These are phyloP conservation scores for Penicillium polonicum DNA, from an alignment of 2,329 filamentous ascomycete species.

Conservation along the genomic window DNA sequence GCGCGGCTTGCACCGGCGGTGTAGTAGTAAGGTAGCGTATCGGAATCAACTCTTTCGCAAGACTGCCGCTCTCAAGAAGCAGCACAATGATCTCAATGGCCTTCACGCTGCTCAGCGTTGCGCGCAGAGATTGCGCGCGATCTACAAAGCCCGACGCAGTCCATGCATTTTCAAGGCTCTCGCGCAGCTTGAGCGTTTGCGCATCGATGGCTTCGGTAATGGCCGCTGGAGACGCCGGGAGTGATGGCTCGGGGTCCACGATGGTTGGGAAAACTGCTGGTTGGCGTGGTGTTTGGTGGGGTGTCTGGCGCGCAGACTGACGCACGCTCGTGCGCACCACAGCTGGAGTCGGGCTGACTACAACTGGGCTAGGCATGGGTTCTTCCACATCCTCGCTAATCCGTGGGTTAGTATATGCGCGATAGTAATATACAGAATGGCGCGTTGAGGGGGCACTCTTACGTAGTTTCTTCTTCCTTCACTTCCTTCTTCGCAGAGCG, in stretches of 20 bases:
- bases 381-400: slow-evolving; percentile 4
- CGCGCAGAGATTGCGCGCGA: slow-evolving; percentile 62
- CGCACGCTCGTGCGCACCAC: neutral
- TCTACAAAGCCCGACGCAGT: slow-evolving; percentile 38
- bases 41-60: slow-evolving; percentile 70
- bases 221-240: slow-evolving; percentile 45
- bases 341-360: slow-evolving; percentile 5
- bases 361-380: neutral
- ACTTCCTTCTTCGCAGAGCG: slow-evolving; percentile 33
- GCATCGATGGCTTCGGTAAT: slow-evolving; percentile 72
- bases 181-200: slow-evolving; percentile 45
- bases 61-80: slow-evolving; percentile 66
- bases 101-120: slow-evolving; percentile 66
- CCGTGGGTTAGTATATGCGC: slow-evolving; percentile 13
- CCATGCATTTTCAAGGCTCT: slow-evolving; percentile 37
- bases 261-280: neutral
- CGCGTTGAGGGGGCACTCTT: slow-evolving; percentile 18
- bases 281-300: neutral
- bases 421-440: slow-evolving; percentile 16
- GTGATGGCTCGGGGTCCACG: slow-evolving; percentile 12
- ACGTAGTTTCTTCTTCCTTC: slow-evolving; percentile 42
- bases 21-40: slow-evolving; percentile 71
- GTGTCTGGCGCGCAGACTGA: neutral
- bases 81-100: slow-evolving; percentile 69
- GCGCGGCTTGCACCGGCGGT: slow-evolving; percentile 59